A percentile compares a stretch with the other conserved stretches of the same genome.
phyloP scores from a whole-genome alignment of 768 basidiomycete genomes.

The Russula abietina region DNA sequence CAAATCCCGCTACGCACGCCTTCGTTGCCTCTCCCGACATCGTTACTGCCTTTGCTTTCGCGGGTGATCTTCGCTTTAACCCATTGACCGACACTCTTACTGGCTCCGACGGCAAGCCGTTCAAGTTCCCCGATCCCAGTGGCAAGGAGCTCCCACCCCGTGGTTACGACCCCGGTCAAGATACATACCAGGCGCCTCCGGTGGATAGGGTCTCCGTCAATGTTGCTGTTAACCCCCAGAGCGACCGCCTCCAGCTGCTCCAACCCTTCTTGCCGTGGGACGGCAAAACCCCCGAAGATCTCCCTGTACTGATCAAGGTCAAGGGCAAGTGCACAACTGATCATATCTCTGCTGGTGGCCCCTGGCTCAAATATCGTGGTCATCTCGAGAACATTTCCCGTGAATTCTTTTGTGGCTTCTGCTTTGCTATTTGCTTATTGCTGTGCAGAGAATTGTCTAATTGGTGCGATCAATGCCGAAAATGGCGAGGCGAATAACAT shows the following conservation, averaged over 20 bases:
- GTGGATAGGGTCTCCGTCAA: conserved; percentile 72
- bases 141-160: conserved; percentile 91
- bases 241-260: conserved; percentile 87
- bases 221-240: conserved; percentile 80
- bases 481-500: conserved; percentile 96
- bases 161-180: conserved; percentile 94
- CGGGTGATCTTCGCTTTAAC: conserved; percentile 93
- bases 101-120: conserved; percentile 89
- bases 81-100: conserved; percentile 85
- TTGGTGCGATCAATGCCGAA: conserved; percentile 94
- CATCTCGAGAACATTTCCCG: conserved; percentile 98
- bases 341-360: conserved; percentile 95
- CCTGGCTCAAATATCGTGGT: conserved; percentile 99
- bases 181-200: conserved; percentile 96
- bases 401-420: conserved; percentile 33
- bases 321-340: conserved; percentile 99
- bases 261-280: conserved; percentile 90
- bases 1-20: conserved; percentile 97
- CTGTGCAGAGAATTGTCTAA: conserved; percentile 82
- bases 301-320: conserved; percentile 96
- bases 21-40: conserved; percentile 92
- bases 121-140: conserved; percentile 91
- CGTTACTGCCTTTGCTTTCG: conserved; percentile 95
- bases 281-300: conserved; percentile 82
- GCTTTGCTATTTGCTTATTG: background rate